Base-by-base conservation (phyloP, 768 basidiomycete genomes). In the Boletus rubescentipes region DNA sequence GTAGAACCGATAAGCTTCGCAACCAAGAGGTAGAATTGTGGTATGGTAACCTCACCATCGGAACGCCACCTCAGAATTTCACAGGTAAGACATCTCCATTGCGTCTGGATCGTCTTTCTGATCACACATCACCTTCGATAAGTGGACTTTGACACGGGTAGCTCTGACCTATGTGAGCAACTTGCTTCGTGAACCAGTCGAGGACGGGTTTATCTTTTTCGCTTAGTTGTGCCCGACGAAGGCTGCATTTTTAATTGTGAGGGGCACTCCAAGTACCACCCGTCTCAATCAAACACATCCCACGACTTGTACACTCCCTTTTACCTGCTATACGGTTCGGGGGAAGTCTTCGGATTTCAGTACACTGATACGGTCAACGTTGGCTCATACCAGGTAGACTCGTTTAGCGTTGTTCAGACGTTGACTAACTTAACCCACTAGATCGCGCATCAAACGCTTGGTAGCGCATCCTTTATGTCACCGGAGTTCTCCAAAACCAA, bases 101-200 rank as follows among this genome's bases (percentile, higher is more conserved):
- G 0, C 2, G 26, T 38, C 9, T 39, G 21, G 29, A 15, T 36
- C 26, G 2, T 26, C 29, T 26, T 31, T 1, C 38, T 48, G 21
- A 55, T 41, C 1, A 15, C 1, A 15, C 7, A 29, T 47, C 15
- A 10, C 23, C 9, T 32, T 40, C 18, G 26, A 29, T 12, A 30
- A 78, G 78, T 78, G 57, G 76, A 77, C 55, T 77, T 78, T 52
- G 79, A 80, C 59, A 80, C 79, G 10, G 77, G 80, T 39, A 79
- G 78, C 41, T 72, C 76, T 54, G 81, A 83, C 60, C 61, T 78
- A 12, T 54, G 65, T 60, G 48, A 48, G 66, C 49, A 6, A 23
- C 35, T 9, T 23, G 26, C 14, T n/a, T 26, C n/a, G 14, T 35
- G 15, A 26, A 18, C 9, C 0, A 4, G 12, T 26, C 14, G n/a